These are phyloP conservation scores for Cercospora nicotianae DNA, from an alignment of 2,329 filamentous ascomycete species.

Conservation along the genomic window DNA sequence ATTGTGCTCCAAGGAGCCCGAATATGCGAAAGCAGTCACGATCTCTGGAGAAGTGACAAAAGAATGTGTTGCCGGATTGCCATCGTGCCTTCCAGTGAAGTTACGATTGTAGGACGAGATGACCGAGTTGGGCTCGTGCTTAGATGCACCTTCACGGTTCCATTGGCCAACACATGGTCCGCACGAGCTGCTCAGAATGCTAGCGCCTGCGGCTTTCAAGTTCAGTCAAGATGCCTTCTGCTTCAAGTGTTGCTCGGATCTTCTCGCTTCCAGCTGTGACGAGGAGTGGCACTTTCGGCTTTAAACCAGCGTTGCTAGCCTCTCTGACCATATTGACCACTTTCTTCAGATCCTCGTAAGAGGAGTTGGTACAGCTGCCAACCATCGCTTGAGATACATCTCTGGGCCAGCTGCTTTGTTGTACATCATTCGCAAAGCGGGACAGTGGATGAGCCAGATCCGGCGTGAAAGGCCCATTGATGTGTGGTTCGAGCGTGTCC, in stretches of 20 bases:
- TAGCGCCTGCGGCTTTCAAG: constrained; percentile 92
- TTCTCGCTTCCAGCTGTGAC: constrained; percentile 95
- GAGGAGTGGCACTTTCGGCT: constrained; percentile 88
- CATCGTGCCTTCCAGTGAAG: constrained; percentile 96
- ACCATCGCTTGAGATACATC: constrained; percentile 95
- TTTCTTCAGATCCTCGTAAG: constrained; percentile 85
- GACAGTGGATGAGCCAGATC: constrained; percentile 96
- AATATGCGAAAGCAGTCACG: constrained; percentile 76
- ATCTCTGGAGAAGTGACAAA: constrained; percentile 90
- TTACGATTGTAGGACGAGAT: constrained; percentile 99
- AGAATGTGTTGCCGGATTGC: constrained; percentile 88
- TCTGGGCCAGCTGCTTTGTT: constrained; percentile 91
- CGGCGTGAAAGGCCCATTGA: constrained; percentile 97
- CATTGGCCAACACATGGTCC: constrained; percentile 72
- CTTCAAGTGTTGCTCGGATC: constrained; percentile 86
- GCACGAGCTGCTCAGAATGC: constrained; percentile 92
- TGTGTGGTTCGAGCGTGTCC: constrained; percentile 85
- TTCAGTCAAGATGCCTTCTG: constrained; percentile 72
- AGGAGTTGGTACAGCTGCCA: constrained; percentile 94
- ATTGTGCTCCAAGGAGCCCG: constrained; percentile 87
- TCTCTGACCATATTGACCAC: constrained; percentile 87
- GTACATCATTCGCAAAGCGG: constrained; percentile 90
- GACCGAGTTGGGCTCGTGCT: constrained; percentile 93
- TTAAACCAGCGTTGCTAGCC: constrained; percentile 85
- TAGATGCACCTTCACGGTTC: constrained; percentile 54